Conservation (phyloP, 495 filamentous ascomycete genomes). For the Xylaria flabelliformis region DNA sequence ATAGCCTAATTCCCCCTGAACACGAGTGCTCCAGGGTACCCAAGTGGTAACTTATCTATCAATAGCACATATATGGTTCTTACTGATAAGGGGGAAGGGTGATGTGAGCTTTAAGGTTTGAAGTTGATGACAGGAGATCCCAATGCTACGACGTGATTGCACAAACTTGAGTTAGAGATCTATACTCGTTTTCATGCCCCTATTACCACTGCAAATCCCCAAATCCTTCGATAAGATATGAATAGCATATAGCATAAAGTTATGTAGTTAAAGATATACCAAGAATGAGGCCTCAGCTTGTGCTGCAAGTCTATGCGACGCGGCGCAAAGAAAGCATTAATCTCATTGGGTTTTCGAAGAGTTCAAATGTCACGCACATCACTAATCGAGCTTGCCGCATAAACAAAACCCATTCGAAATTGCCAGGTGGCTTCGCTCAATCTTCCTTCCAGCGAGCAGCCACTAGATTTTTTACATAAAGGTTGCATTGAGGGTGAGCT, state of each 20-base stretch:
- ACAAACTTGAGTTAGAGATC: neutral
- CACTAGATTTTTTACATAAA: neutral
- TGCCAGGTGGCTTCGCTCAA: neutral
- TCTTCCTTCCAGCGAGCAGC: neutral
- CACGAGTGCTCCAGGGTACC: neutral
- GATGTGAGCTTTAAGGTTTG: conserved; percentile 2
- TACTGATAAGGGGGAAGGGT: neutral
- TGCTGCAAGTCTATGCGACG: neutral
- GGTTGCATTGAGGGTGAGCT: conserved; percentile 23
- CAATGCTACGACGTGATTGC: conserved; percentile 10
- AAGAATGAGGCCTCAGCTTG: neutral
- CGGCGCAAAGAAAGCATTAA: no score
- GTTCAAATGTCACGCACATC: neutral
- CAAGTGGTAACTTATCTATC: neutral
- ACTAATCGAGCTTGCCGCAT: neutral
- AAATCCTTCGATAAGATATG: conserved; percentile 10
- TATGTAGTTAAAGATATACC: neutral
- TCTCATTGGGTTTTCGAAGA: neutral
- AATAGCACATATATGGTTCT: conserved; percentile 16
- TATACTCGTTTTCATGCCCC: neutral
- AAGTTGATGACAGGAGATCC: conserved; percentile 22
- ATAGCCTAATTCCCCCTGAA: neutral
- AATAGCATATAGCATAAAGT: conserved; percentile 9
- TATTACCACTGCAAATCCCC: neutral
- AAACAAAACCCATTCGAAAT: neutral